Evolutionary conservation across 2,329 filamentous ascomycete genomes (phyloP).

Genomic region (Colletotrichum karsti): DNA sequence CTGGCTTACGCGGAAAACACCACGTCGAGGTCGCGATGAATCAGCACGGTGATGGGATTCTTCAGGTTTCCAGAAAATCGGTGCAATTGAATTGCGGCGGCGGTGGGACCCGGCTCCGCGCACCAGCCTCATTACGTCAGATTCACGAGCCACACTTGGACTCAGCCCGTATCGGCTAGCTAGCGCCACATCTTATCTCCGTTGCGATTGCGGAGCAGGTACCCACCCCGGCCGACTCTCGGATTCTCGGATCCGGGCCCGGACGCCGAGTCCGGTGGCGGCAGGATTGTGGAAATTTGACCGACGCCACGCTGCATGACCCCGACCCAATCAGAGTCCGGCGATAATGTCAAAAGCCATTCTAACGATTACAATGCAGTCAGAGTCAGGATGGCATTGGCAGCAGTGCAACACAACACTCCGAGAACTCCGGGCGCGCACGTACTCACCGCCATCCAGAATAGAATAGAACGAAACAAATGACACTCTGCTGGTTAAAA

Average conservation of each 20-base stretch:
- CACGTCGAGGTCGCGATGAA: constrained; percentile 16
- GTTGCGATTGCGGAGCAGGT: not conserved
- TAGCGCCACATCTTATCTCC: not conserved
- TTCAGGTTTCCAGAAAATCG: constrained; percentile 9
- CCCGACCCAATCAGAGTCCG: not conserved
- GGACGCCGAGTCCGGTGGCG: not conserved
- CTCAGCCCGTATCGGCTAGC: not conserved
- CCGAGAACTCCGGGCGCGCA: not conserved
- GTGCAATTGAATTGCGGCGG: not conserved
- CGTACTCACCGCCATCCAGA: not conserved
- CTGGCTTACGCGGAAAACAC: not conserved
- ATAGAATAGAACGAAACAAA: not conserved
- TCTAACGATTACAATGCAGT: not conserved
- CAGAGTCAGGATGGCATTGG: not conserved
- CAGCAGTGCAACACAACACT: not conserved
- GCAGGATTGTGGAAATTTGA: not conserved
- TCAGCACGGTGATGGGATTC: constrained; percentile 18
- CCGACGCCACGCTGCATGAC: not conserved
- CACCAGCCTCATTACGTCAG: not conserved
- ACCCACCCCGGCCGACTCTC: not conserved
- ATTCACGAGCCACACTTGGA: not conserved
- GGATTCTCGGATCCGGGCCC: not conserved
- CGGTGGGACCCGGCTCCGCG: no score
- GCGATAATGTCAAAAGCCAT: not conserved
- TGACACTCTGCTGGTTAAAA: not conserved